Base-by-base conservation (phyloP, 495 filamentous ascomycete species). In the Penicillium verhagenii region DNA sequence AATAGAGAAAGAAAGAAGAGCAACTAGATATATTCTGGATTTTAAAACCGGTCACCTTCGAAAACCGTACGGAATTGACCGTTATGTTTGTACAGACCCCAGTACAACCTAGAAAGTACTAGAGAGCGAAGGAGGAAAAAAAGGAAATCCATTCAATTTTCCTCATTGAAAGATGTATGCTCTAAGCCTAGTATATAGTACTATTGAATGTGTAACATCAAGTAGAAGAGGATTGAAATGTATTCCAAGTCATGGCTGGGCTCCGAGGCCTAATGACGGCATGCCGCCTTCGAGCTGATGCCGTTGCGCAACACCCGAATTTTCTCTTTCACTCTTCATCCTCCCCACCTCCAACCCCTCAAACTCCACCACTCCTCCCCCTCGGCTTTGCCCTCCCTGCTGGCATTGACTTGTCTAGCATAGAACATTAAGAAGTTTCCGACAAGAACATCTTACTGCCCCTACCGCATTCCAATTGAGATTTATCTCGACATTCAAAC, bases 381-480 rank as follows among this genome's bases (percentile, higher is more conserved):
- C 63, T 71, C 66, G 61, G 61, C 65, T 60, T 58, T 58, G 48
- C 58, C 61, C 59, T 61, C 64, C 57, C 68, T 75, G 76, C 76
- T 79, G 76, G 73, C 76, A 79, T 79, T 79, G 72, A 76, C 76
- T 79, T 79, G 76, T 79, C 76, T 70, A 79, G 76, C 74, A 74
- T 59, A 59, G 57, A 59, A 69, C 53, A 56, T 50, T 53, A 45
- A 53, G 60, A 64, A 60, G 51, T 55, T 23, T 40, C 53, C 51
- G 46, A 56, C 48, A 52, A 49, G 47, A 48, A 42, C 35, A 25
- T 38, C 39, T 47, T 31, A 29, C 52, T 40, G 14, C 48, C 35
- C 42, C 47, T 26, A 25, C 18, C 47, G 42, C 31, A 28, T 35
- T 33, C 44, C 63, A 66, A 67, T 67, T 67, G 62, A 62, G 56